Evolutionary conservation across 352 stramenopile species (phyloP).

Genomic region (Phytopythium boreale): DNA sequence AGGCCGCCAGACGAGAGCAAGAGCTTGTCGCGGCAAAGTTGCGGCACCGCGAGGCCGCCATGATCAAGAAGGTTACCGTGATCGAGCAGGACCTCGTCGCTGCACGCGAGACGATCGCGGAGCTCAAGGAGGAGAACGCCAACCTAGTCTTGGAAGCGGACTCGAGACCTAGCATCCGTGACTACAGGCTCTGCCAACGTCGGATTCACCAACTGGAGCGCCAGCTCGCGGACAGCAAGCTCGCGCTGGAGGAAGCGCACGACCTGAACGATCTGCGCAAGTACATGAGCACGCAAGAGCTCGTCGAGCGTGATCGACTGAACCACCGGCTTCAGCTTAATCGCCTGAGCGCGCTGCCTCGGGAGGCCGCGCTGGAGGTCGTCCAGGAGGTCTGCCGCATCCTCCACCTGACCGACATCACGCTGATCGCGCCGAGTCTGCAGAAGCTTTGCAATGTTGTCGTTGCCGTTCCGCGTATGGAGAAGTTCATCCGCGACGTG

Average conservation of each 20-base stretch:
- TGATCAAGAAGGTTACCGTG: constrained; percentile 74
- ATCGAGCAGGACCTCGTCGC: constrained; percentile 73
- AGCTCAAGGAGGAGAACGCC: constrained; percentile 80
- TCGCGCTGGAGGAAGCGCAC: constrained; percentile 69
- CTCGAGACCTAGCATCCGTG: constrained; percentile 78
- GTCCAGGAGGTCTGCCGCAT: constrained; percentile 83
- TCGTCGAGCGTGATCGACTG: constrained; percentile 71
- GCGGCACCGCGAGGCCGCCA: constrained; percentile 57
- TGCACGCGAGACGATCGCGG: constrained; percentile 55
- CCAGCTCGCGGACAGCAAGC: constrained; percentile 68
- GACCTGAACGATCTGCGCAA: constrained; percentile 76
- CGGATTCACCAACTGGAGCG: constrained; percentile 76
- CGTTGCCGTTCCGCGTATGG: constrained; percentile 73
- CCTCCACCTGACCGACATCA: constrained; percentile 81
- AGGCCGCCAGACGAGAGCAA: constrained; percentile 70
- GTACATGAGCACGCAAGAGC: constrained; percentile 80
- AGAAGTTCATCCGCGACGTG: constrained; percentile 87
- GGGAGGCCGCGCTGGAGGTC: constrained; percentile 75
- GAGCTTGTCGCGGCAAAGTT: constrained; percentile 58
- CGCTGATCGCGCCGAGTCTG: constrained; percentile 70
- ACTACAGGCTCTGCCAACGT: constrained; percentile 69
- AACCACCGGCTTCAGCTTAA: constrained; percentile 82
- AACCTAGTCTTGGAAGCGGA: constrained; percentile 75
- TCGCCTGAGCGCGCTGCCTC: constrained; percentile 65
- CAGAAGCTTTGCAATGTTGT: constrained; percentile 84